Conservation (phyloP, 1,284 basidiomycete genomes). For the Ganoderma leucocontextum region DNA sequence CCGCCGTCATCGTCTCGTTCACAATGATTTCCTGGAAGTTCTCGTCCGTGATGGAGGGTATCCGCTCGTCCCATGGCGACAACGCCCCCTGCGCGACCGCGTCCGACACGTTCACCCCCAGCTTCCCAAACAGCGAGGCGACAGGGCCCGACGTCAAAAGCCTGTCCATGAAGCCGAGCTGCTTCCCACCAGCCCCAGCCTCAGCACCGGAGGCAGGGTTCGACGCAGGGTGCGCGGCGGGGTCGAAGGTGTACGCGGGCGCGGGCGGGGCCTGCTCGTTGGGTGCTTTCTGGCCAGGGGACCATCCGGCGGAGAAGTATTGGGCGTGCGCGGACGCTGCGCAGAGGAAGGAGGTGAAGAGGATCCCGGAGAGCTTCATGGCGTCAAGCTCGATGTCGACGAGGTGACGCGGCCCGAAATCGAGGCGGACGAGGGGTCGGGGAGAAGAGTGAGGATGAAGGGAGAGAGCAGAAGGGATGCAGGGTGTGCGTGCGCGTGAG, state of each 20-base stretch:
- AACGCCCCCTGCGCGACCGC: slow-evolving; percentile 51
- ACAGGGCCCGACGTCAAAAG: slow-evolving; percentile 62
- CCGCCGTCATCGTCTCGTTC: slow-evolving; percentile 63
- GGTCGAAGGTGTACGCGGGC: slow-evolving; percentile 34
- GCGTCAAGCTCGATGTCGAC: slow-evolving; percentile 13
- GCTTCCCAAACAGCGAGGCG: slow-evolving; percentile 56
- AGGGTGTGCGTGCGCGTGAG: slow-evolving; percentile 1
- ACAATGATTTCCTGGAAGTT: slow-evolving; percentile 75
- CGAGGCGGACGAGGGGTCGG: background rate
- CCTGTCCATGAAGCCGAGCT: slow-evolving; percentile 43
- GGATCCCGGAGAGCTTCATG: slow-evolving; percentile 59
- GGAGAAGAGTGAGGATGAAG: background rate
- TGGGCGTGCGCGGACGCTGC: slow-evolving; percentile 58
- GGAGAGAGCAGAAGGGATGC: background rate
- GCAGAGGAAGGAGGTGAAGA: slow-evolving; percentile 47
- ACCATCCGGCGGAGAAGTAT: slow-evolving; percentile 83
- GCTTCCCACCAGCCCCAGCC: background rate
- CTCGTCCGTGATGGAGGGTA: slow-evolving; percentile 78
- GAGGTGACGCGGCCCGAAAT: slow-evolving; percentile 10
- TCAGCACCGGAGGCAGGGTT: slow-evolving; percentile 24
- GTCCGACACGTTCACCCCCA: slow-evolving; percentile 77
- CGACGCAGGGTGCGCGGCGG: slow-evolving; percentile 20
- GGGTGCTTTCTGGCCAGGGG: slow-evolving; percentile 67
- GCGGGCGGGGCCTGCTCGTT: slow-evolving; percentile 33
- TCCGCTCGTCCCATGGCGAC: slow-evolving; percentile 71